Evolutionary conservation across 768 basidiomycete species (phyloP).

Genomic region (Mycena chlorophos): DNA sequence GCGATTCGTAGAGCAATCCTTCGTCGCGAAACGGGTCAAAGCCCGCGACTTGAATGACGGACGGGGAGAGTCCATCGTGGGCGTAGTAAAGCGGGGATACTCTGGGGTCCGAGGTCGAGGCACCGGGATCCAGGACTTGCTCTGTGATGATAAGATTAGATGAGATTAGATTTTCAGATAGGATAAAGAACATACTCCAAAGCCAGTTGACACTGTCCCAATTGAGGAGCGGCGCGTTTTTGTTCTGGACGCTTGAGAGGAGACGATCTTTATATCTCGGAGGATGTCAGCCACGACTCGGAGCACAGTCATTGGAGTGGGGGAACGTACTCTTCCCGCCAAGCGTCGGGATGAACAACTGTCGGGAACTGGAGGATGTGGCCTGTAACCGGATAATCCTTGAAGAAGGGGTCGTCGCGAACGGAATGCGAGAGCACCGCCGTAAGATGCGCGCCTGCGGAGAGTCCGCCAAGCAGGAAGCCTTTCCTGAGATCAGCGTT

Average conservation of each 20-base stretch:
- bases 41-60: conserved; percentile 15
- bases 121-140: conserved; percentile 3
- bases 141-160: neutral
- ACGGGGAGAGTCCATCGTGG: conserved; percentile 14
- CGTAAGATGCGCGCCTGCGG: conserved; percentile 16
- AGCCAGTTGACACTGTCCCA: neutral
- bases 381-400: conserved; percentile 9
- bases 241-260: conserved; percentile 15
- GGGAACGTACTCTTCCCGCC: conserved; percentile 10
- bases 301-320: neutral
- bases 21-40: conserved; percentile 18
- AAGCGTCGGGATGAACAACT: conserved; percentile 4
- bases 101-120: conserved; percentile 7
- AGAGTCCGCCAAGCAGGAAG: conserved; percentile 16
- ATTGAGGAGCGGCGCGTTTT: neutral
- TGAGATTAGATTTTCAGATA: neutral
- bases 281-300: neutral
- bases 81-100: conserved; percentile 16
- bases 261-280: conserved; percentile 8
- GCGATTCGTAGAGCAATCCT: conserved; percentile 5
- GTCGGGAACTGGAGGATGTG: conserved; percentile 14
- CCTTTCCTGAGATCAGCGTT: conserved; percentile 17
- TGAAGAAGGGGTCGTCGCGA: conserved; percentile 19
- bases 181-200: neutral
- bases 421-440: conserved; percentile 10